Evolutionary conservation across 75 land plant genomes (phyloP).

Genomic region (Cupressus sempervirens): DNA sequence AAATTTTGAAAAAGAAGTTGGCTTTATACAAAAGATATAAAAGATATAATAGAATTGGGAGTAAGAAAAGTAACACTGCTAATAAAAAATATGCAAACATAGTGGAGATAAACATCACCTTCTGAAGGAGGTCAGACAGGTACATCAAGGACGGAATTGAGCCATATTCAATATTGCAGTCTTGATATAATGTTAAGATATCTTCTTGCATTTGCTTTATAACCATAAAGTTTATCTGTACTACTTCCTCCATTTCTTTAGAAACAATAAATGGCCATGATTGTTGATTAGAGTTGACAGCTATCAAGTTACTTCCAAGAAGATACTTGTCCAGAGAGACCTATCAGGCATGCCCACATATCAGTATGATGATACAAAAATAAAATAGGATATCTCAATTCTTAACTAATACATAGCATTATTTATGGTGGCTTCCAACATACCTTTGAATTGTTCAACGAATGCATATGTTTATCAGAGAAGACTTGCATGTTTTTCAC

Average conservation of each 20-base stretch:
- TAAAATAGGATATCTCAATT: neutral
- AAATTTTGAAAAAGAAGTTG: neutral
- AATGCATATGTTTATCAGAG: constrained; percentile 33
- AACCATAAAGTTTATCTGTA: constrained; percentile 27
- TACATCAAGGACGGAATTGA: neutral
- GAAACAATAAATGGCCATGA: constrained; percentile 27
- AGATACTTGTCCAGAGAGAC: constrained; percentile 39
- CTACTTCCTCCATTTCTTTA: constrained; percentile 32
- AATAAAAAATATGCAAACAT: neutral
- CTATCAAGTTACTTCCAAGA: constrained; percentile 19
- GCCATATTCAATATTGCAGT: neutral
- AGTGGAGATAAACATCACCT: constrained; percentile 7
- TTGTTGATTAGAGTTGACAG: neutral
- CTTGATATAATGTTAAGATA: constrained; percentile 9
- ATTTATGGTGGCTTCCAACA: neutral
- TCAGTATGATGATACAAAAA: neutral
- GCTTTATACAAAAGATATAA: neutral
- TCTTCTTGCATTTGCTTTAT: constrained; percentile 28
- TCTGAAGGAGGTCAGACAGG: constrained; percentile 6
- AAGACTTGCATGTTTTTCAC: constrained; percentile 11
- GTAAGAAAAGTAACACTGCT: neutral
- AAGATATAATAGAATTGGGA: neutral
- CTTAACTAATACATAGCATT: neutral
- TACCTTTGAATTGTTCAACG: constrained; percentile 50
- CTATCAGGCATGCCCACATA: constrained; percentile 23